These are phyloP conservation scores for Durusdinium trenchii DNA, from an alignment of 73 alveolate species.

Conservation along the genomic window DNA sequence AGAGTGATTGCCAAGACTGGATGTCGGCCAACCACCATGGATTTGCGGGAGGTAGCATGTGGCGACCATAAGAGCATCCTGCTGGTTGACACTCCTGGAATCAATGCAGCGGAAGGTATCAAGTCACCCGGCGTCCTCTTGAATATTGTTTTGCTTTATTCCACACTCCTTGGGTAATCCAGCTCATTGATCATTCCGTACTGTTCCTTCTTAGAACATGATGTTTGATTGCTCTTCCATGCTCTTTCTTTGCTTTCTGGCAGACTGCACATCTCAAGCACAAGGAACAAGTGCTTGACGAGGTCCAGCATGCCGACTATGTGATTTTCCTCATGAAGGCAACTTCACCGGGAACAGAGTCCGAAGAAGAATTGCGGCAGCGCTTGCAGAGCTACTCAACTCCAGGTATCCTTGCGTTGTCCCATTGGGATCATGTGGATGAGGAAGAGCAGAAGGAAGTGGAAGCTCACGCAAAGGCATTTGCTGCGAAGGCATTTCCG, in stretches of 20 bases:
- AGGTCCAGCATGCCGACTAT: not conserved
- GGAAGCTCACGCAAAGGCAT: not conserved
- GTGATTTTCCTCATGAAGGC: conserved; percentile 14
- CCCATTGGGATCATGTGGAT: conserved; percentile 20
- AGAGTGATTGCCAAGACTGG: conserved; percentile 7
- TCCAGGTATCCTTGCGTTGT: conserved; percentile 25
- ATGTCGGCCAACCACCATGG: not conserved
- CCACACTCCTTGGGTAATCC: not conserved
- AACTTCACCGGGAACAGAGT: not conserved
- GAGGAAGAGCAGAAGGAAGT: not conserved
- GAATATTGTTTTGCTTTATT: not conserved
- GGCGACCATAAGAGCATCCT: conserved; percentile 21
- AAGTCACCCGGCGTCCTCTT: not conserved
- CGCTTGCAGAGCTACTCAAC: conserved; percentile 1
- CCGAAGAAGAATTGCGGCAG: not conserved
- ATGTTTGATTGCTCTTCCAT: not conserved
- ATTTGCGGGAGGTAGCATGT: not conserved
- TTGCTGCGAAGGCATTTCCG: conserved; percentile 7
- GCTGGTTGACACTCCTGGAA: conserved; percentile 25
- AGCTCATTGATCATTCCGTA: not conserved
- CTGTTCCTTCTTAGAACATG: not conserved
- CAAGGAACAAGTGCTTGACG: conserved; percentile 15
- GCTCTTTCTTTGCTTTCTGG: not conserved
- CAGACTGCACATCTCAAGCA: not conserved
- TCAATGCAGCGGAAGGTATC: conserved; percentile 32